phyloP scores from a whole-genome alignment of 768 basidiomycete genomes.

The Suillus lakei region DNA sequence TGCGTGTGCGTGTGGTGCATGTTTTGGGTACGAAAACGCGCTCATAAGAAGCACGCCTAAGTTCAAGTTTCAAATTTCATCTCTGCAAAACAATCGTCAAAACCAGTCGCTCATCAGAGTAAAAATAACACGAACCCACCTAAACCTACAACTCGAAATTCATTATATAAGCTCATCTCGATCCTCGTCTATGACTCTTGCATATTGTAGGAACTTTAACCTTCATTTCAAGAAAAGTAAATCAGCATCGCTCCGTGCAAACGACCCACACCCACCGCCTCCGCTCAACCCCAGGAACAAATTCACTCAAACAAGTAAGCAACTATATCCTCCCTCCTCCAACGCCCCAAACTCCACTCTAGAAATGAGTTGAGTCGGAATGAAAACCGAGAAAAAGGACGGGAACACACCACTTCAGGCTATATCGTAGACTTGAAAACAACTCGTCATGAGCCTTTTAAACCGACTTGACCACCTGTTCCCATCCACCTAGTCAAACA shows the following conservation, averaged over 20 bases:
- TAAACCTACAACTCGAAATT: not conserved
- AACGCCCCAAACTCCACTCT: constrained; percentile 55
- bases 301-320: constrained; percentile 61
- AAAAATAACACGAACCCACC: too few relatives aligned
- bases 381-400: not conserved
- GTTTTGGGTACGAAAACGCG: too few relatives aligned
- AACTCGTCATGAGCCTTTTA: constrained; percentile 60
- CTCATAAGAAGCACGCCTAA: too few relatives aligned
- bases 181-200: constrained; percentile 51
- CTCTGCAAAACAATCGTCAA: too few relatives aligned
- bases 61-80: too few relatives aligned
- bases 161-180: constrained; percentile 46
- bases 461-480: constrained; percentile 68
- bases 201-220: constrained; percentile 54
- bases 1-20: too few relatives aligned
- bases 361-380: not conserved
- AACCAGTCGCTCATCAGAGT: too few relatives aligned
- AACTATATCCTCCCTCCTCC: constrained; percentile 61
- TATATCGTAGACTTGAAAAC: constrained; percentile 70
- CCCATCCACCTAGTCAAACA: constrained; percentile 49
- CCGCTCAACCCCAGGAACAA: too few relatives aligned
- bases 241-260: constrained; percentile 15
- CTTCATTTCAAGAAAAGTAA: constrained; percentile 36
- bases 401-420: constrained; percentile 60
- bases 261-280: too few relatives aligned